Percentiles rank a stretch among this genome's conserved stretches.
Evolutionary conservation across 495 filamentous ascomycete genomes (phyloP).

Genomic region (Pseudomonodictys pantanalensis): DNA sequence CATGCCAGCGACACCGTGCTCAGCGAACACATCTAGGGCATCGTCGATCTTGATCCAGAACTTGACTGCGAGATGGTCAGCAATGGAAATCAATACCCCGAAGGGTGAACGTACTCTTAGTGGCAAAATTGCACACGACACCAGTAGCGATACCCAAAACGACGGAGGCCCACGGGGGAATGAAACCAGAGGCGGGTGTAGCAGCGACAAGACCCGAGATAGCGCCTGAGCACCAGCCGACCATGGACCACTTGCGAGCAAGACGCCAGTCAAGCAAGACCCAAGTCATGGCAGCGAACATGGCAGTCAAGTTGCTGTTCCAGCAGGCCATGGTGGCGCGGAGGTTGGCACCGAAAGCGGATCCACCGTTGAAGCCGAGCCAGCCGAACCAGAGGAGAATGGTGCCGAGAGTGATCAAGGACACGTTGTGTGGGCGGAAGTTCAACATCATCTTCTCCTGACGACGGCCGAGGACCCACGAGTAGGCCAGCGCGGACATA

Average conservation of each 20-base stretch:
- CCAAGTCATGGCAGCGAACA: slow-evolving; percentile 86
- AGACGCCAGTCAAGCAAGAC: slow-evolving; percentile 89
- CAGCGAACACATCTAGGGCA: slow-evolving; percentile 95
- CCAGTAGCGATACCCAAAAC: slow-evolving; percentile 81
- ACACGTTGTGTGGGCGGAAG: slow-evolving; percentile 87
- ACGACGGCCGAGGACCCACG: slow-evolving; percentile 88
- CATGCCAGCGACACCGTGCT: slow-evolving; percentile 94
- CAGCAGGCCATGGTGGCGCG: slow-evolving; percentile 95
- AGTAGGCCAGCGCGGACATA: slow-evolving; percentile 89
- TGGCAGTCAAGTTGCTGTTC: slow-evolving; percentile 91
- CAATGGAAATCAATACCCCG: neutral
- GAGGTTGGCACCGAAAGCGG: slow-evolving; percentile 93
- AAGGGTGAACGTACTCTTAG: slow-evolving; percentile 60
- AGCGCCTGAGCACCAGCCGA: slow-evolving; percentile 95
- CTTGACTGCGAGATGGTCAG: slow-evolving; percentile 65
- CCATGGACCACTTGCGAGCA: slow-evolving; percentile 97
- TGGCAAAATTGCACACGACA: slow-evolving; percentile 86
- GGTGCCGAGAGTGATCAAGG: slow-evolving; percentile 91
- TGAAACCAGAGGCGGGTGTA: slow-evolving; percentile 48
- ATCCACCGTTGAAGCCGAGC: slow-evolving; percentile 98
- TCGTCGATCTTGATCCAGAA: slow-evolving; percentile 95
- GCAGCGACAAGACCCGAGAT: slow-evolving; percentile 51
- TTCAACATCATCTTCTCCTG: slow-evolving; percentile 99
- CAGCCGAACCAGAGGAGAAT: slow-evolving; percentile 97
- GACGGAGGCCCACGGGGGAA: slow-evolving; percentile 87